Evolutionary conservation across 306 rosid species (phyloP), one percentile per base, ranked within the genome.

Genomic region (Elaeagnus macrophylla): DNA sequence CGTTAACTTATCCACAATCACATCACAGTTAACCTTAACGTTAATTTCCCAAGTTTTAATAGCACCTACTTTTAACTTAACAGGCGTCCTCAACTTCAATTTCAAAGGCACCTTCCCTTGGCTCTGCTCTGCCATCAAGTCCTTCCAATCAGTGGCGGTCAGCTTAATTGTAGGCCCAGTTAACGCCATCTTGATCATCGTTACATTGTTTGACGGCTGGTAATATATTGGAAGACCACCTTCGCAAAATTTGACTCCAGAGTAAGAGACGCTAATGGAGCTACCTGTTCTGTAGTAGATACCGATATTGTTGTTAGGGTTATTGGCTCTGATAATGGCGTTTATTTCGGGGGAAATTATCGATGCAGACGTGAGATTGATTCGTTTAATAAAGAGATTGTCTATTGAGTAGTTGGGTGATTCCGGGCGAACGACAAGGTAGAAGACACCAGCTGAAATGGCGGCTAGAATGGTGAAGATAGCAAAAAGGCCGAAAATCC

Each of bases 261-360:
- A 37, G 40, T 72, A 83, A 48, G 49, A 73, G 3, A 85, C 49
- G n/a, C 57, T 60, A 1, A 60, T 82, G 43, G 76, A 67, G 72
- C 89, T 79, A 6, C 66, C 75, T 13, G 15, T 76, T 55, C 62
- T 65, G 75, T 89, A 85, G 76, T 48, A 59, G 68, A 89, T 74
- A 18, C 97, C 97, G 54, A 89, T 79, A 53, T 67, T 79, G 12
- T 57, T 37, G 76, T 83, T 89, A 11, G 83, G 83, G 60, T 89
- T 85, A 2, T 75, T 54, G 0, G 89, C 83, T 37, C 60, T 65
- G 6, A 89, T 60, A 5, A 79, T 1, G 17, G 81, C 72, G 37
- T 71, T 65, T 41, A 89, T 64, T 60, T 60, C 77, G 39, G 95
- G 94, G 36, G 82, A 83, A 0, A 79, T 37, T 11, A 79, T 3